Evolutionary conservation across 768 basidiomycete species (phyloP).

Genomic region (Amanita muscaria): DNA sequence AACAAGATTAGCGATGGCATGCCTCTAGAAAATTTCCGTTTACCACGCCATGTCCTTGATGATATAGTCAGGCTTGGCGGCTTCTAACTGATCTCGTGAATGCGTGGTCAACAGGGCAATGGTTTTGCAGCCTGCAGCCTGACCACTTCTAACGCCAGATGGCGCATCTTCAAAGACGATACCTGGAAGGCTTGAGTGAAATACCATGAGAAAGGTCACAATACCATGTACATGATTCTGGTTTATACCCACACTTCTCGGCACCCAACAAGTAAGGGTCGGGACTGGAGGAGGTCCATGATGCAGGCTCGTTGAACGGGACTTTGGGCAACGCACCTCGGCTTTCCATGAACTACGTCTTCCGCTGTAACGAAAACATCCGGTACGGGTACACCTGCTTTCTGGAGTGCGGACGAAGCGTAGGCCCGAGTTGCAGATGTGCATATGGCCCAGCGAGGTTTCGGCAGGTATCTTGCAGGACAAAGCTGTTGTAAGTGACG

Average conservation of each 20-base stretch:
- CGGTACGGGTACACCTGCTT: slow-evolving; percentile 59
- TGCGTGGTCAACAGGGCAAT: slow-evolving; percentile 82
- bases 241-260: slow-evolving; percentile 52
- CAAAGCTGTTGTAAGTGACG: slow-evolving; percentile 24
- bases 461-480: slow-evolving; percentile 31
- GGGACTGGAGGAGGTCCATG: slow-evolving; percentile 35
- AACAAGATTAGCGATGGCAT: no score
- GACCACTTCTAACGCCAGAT: slow-evolving; percentile 71
- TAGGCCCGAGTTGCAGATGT: slow-evolving; percentile 78
- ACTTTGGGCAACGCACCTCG: slow-evolving; percentile 49
- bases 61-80: slow-evolving; percentile 54
- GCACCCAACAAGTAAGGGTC: slow-evolving; percentile 91
- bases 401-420: slow-evolving; percentile 59
- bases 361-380: slow-evolving; percentile 78
- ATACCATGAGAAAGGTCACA: slow-evolving; percentile 6
- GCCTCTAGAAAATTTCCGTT: slow-evolving; percentile 7
- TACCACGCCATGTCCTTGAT: slow-evolving; percentile 67
- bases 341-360: slow-evolving; percentile 78
- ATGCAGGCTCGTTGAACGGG: no score
- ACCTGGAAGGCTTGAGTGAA: slow-evolving; percentile 27
- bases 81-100: slow-evolving; percentile 56
- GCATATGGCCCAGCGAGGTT: slow-evolving; percentile 79
- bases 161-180: slow-evolving; percentile 93
- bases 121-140: slow-evolving; percentile 76
- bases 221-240: slow-evolving; percentile 45